These are phyloP conservation scores for Citrus reticulata DNA, from an alignment of 345 rosid genomes.

Conservation along the genomic window DNA sequence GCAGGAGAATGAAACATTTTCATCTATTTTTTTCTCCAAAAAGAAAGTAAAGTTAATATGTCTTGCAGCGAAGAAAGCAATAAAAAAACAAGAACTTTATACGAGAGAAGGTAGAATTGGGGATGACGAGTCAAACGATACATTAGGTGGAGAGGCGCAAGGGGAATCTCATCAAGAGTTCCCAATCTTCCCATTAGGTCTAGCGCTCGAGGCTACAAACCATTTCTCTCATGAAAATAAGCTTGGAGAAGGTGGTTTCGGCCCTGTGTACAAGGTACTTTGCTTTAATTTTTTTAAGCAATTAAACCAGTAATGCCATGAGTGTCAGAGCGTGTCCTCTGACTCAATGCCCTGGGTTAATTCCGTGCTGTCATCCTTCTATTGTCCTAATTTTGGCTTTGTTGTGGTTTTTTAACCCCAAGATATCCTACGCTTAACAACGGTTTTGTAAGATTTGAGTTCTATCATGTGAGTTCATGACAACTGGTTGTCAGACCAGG, in stretches of 20 bases:
- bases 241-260: conserved; percentile 50
- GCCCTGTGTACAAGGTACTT: conserved; percentile 39
- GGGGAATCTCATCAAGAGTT: conserved; percentile 14
- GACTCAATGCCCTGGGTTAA: too few relatives aligned
- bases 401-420: too few relatives aligned
- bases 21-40: neutral
- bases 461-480: too few relatives aligned
- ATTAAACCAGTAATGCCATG: too few relatives aligned
- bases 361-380: too few relatives aligned
- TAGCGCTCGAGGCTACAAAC: conserved; percentile 19
- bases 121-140: neutral
- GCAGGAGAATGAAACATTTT: too few relatives aligned
- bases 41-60: neutral
- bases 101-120: neutral
- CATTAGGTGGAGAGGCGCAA: neutral
- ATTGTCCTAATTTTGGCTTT: too few relatives aligned
- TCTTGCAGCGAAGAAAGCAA: neutral
- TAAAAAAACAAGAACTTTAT: neutral
- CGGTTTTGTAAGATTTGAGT: too few relatives aligned
- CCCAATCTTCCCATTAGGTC: conserved; percentile 14
- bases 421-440: too few relatives aligned
- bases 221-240: conserved; percentile 26
- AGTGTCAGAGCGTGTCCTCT: too few relatives aligned
- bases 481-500: too few relatives aligned
- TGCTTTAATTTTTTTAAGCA: too few relatives aligned